Base-by-base conservation (phyloP, 768 basidiomycete genomes). In the Multifurca ochricompacta region DNA sequence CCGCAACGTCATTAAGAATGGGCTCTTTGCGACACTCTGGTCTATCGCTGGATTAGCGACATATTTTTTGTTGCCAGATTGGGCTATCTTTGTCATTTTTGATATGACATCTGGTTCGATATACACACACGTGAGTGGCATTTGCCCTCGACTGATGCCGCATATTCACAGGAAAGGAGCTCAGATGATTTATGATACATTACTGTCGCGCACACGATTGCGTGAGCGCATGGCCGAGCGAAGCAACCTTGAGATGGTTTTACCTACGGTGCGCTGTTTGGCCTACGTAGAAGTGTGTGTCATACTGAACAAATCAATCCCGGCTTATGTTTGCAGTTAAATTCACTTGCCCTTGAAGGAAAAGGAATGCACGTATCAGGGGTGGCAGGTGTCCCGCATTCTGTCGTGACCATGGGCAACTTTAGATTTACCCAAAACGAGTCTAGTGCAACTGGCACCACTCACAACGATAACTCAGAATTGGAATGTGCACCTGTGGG, bases 101-200 rank as follows among this genome's bases (percentile, higher is more conserved):
- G 50, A 41, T 11, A 18, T 19, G 21, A 42, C 50, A 42, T 41
- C 41, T 23, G 50, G 50, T 23, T 42, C 41, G n/a, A 51, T 51
- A 25, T 51, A 51, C 41, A 51, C 50, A 3, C 50, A 51, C 40
- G 50, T 51, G 40, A 32, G 43, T 44, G 6, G 31, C 42, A 11
- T 8, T 21, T 13, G 28, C 6, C 21, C 42, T 8, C 30, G 19
- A 39, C 13, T 5, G 13, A 6, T 47, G 9, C 13, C 23, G 32
- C 8, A 25, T 32, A 10, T 32, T 51, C 9, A 41, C 28, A 23
- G 18, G 32, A 25, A 40, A 1, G 21, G 4, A 14, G n/a, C 31
- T n/a, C 18, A 49, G 48, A 49, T 49, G 48, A 40, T 49, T 21
- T 51, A 23, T 41, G 50, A 51, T 5, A 36, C 35, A 9, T 40